A percentile compares a stretch with the other conserved stretches of the same genome.
phyloP scores from a whole-genome alignment of 2,329 filamentous ascomycete genomes.

The Fusarium albosuccineum region DNA sequence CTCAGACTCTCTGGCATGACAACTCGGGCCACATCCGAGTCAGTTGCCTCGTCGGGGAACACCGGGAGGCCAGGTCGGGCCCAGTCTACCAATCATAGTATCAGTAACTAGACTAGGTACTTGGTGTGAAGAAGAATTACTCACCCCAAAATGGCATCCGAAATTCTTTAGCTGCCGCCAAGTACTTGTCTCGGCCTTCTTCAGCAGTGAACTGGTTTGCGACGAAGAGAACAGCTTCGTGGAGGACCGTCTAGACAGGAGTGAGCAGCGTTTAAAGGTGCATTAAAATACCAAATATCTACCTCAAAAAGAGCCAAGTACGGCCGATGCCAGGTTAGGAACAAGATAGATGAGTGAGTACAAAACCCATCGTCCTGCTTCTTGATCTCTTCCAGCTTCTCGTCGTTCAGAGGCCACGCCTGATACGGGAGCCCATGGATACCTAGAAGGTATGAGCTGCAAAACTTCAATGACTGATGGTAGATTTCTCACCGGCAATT shows the following conservation, averaged over 20 bases:
- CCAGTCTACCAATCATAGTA: neutral
- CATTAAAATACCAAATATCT: neutral
- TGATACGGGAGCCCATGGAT: neutral
- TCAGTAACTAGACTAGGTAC: neutral
- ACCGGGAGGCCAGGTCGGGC: neutral
- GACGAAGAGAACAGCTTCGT: neutral
- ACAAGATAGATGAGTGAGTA: neutral
- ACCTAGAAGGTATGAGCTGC: neutral
- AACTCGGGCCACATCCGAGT: neutral
- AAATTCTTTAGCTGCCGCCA: neutral
- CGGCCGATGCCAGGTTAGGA: conserved; percentile 5
- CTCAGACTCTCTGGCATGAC: neutral
- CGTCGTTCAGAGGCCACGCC: neutral
- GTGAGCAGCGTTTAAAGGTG: neutral
- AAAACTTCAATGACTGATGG: neutral
- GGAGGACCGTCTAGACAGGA: neutral
- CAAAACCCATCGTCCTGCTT: neutral
- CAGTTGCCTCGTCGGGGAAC: neutral
- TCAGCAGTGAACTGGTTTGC: neutral
- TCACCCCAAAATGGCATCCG: conserved; percentile 2
- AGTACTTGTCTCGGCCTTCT: neutral
- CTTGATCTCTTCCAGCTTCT: neutral
- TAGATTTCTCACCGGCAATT: neutral
- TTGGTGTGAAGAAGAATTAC: neutral
- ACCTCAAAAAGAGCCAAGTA: neutral